Percentiles rank a stretch among this genome's conserved stretches.
Conservation (phyloP, 2,329 filamentous ascomycete species). For the Fusarium sp. region DNA sequence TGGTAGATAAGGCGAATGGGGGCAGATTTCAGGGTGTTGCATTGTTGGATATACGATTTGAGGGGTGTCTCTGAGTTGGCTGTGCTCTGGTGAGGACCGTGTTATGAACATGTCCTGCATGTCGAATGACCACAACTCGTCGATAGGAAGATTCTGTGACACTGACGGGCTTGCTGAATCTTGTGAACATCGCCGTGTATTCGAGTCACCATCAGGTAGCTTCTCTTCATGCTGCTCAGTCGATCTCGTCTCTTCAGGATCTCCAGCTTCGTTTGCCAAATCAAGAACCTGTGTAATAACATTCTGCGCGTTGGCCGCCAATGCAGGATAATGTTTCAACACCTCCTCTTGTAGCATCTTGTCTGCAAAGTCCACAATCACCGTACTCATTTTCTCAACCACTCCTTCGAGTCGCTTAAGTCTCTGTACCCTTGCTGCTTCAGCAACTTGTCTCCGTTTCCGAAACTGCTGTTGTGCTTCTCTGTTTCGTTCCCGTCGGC, state of each 20-base stretch:
- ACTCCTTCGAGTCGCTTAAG: slow-evolving; percentile 3
- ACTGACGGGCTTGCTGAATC: background rate
- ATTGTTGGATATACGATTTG: background rate
- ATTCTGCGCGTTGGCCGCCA: background rate
- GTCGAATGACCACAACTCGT: background rate
- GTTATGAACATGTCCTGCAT: background rate
- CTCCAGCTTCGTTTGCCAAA: slow-evolving; percentile 6
- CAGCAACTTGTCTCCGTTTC: slow-evolving; percentile 4
- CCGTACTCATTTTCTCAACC: slow-evolving; percentile 12
- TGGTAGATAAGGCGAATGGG: background rate
- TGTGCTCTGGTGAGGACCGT: too few species aligned
- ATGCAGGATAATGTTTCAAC: background rate
- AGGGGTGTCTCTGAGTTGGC: background rate
- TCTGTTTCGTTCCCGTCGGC: slow-evolving; percentile 10
- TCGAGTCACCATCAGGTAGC: background rate
- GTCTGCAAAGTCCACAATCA: slow-evolving; percentile 5
- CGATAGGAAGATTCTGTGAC: background rate
- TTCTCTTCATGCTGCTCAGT: background rate
- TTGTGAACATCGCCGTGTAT: too few species aligned
- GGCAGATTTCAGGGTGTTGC: background rate
- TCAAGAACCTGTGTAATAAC: background rate
- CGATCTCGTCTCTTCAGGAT: background rate
- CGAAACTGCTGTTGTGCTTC: slow-evolving; percentile 17
- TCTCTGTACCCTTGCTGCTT: background rate
- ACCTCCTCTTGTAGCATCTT: slow-evolving; percentile 7